Conservation (phyloP, 164 flowering plant genomes). For the Dillenia turbinata region DNA sequence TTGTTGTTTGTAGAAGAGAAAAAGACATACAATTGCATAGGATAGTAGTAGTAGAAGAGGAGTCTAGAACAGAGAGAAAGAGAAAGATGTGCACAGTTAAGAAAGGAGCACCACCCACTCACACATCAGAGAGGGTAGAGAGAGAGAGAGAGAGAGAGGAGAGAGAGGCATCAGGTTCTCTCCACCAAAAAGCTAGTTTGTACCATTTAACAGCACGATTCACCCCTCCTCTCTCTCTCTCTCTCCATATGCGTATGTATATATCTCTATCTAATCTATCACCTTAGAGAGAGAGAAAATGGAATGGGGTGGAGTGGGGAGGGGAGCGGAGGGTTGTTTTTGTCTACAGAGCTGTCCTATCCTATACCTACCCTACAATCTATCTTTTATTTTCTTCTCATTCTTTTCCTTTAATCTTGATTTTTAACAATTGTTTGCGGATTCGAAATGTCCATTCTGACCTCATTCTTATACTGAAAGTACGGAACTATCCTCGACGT, state of each 20-base stretch:
- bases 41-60: background rate
- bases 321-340: background rate
- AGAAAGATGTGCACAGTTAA: conserved; percentile 2
- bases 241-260: conserved; percentile 18
- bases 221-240: conserved; percentile 1
- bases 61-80: conserved; percentile 3
- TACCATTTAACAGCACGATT: conserved; percentile 14
- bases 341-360: conserved; percentile 28
- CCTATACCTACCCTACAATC: conserved; percentile 33
- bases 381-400: conserved; percentile 4
- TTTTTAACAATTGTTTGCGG: conserved; percentile 2
- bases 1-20: no score
- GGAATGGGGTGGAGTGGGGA: conserved; percentile 10
- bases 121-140: conserved; percentile 33
- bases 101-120: conserved; percentile 65
- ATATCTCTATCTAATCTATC: background rate
- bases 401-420: conserved; percentile 10
- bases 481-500: no score
- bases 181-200: conserved; percentile 47
- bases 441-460: conserved; percentile 17
- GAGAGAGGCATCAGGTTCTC: conserved; percentile 47
- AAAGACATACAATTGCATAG: no score
- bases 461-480: background rate
- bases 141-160: background rate
- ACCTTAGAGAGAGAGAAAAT: conserved; percentile 8